A percentile compares a stretch with the other conserved stretches of the same genome.
These are phyloP conservation scores for Didymella segeticola DNA, from an alignment of 2,329 filamentous ascomycete genomes.

Conservation along the genomic window DNA sequence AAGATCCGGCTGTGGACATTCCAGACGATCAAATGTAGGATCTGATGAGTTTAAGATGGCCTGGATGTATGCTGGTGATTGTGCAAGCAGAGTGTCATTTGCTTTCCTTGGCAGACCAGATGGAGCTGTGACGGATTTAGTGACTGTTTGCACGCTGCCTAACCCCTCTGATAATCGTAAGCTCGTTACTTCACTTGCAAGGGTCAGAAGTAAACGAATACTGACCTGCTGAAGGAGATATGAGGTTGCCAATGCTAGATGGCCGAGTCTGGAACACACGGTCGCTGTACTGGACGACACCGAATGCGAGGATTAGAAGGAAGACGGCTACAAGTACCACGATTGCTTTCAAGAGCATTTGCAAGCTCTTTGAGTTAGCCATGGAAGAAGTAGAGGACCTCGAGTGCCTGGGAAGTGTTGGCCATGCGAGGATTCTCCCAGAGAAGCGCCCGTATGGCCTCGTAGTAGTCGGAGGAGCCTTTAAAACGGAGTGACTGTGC, in stretches of 20 bases:
- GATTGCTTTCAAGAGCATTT: constrained; percentile 21
- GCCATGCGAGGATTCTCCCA: neutral
- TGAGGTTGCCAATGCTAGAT: constrained; percentile 5
- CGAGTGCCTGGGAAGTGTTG: neutral
- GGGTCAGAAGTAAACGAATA: constrained; percentile 1
- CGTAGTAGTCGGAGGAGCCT: constrained; percentile 2
- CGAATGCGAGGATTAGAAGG: constrained; percentile 19
- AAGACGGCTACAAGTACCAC: constrained; percentile 18
- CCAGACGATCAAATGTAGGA: constrained; percentile 22
- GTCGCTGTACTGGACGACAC: constrained; percentile 18
- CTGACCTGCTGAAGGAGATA: constrained; percentile 2
- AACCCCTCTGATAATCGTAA: constrained; percentile 7
- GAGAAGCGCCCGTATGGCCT: neutral
- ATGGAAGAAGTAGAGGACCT: constrained; percentile 6
- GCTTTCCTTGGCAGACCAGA: constrained; percentile 11
- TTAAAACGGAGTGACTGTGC: constrained; percentile 7
- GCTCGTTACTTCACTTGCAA: constrained; percentile 1
- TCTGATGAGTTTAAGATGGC: constrained; percentile 28
- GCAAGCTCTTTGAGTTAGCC: constrained; percentile 18
- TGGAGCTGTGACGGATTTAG: constrained; percentile 1
- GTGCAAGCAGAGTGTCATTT: constrained; percentile 21
- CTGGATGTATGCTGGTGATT: constrained; percentile 22
- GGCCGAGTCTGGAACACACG: constrained; percentile 4
- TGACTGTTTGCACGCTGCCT: neutral
- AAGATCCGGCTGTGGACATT: constrained; percentile 25